A percentile compares a stretch with the other conserved stretches of the same genome.
Evolutionary conservation across 1,139 yeast species (phyloP).

Genomic region (Saccharomyces hybrid): DNA sequence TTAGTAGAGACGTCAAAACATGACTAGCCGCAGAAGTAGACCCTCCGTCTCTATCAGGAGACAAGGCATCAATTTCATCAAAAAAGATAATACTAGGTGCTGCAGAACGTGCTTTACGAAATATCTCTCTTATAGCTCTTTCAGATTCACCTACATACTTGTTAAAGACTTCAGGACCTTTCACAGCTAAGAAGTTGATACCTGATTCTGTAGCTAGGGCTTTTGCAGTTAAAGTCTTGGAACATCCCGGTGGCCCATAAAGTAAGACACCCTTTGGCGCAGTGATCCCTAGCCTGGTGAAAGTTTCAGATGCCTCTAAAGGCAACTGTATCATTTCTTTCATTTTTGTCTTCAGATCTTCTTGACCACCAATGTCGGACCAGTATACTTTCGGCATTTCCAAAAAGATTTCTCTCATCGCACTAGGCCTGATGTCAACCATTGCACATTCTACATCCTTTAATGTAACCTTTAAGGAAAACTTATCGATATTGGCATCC

Average conservation of each 20-base stretch:
- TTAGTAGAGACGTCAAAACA: slow-evolving; percentile 79
- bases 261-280: slow-evolving; percentile 89
- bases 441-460: slow-evolving; percentile 61
- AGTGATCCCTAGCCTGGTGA: slow-evolving; percentile 64
- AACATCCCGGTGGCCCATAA: slow-evolving; percentile 97
- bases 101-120: slow-evolving; percentile 87
- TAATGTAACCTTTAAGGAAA: slow-evolving; percentile 34
- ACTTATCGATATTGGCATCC: slow-evolving; percentile 28
- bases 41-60: slow-evolving; percentile 63
- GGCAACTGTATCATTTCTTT: slow-evolving; percentile 91
- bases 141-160: slow-evolving; percentile 95
- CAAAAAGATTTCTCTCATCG: slow-evolving; percentile 89
- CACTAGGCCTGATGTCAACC: slow-evolving; percentile 81
- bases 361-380: slow-evolving; percentile 96
- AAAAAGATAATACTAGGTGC: slow-evolving; percentile 91
- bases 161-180: slow-evolving; percentile 91
- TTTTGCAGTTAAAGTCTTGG: slow-evolving; percentile 87
- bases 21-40: slow-evolving; percentile 71
- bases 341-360: slow-evolving; percentile 66
- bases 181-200: slow-evolving; percentile 81
- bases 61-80: slow-evolving; percentile 91
- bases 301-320: slow-evolving; percentile 70
- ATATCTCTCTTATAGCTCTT: slow-evolving; percentile 78
- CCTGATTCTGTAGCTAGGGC: slow-evolving; percentile 95
- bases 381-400: slow-evolving; percentile 93